A percentile compares a stretch with the other conserved stretches of the same genome.
Conservation (phyloP, 352 stramenopile species). For the Globisporangium rhizosaccharum region DNA sequence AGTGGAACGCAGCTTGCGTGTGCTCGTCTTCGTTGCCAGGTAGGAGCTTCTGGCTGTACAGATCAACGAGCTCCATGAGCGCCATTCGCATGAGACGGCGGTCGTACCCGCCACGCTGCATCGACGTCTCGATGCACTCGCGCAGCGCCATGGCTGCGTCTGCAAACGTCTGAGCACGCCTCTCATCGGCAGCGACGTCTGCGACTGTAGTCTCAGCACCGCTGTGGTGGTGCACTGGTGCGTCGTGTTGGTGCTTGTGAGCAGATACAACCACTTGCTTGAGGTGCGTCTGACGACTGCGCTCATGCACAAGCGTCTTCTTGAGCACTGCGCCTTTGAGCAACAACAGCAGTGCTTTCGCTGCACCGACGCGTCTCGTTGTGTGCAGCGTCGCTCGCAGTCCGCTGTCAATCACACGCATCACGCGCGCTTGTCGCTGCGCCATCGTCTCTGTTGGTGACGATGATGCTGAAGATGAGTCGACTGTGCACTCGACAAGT, state of each 20-base stretch:
- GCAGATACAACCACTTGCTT: background rate
- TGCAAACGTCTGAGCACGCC: constrained; percentile 1
- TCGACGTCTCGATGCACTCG: constrained; percentile 37
- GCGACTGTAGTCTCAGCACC: background rate
- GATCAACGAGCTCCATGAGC: constrained; percentile 58
- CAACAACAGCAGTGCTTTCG: constrained; percentile 46
- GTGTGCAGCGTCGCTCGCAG: constrained; percentile 41
- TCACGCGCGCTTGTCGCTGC: constrained; percentile 15
- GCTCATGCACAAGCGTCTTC: constrained; percentile 22
- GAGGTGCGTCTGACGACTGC: background rate
- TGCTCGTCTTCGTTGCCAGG: constrained; percentile 38
- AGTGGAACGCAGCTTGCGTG: constrained; percentile 69
- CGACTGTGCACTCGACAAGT: constrained; percentile 36
- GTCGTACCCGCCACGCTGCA: constrained; percentile 48
- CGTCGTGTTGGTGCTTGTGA: constrained; percentile 5
- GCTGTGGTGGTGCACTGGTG: background rate
- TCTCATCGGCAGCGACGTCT: background rate
- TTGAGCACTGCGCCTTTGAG: constrained; percentile 47
- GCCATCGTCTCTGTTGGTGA: constrained; percentile 10
- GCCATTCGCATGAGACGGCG: constrained; percentile 41
- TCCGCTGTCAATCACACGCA: constrained; percentile 30
- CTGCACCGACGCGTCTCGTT: constrained; percentile 24
- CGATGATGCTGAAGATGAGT: background rate
- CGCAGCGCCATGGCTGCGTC: constrained; percentile 15
- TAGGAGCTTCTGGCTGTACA: constrained; percentile 46